Base-by-base conservation (phyloP, 2,329 filamentous ascomycete species). In the Cucurbitaria berberidis region DNA sequence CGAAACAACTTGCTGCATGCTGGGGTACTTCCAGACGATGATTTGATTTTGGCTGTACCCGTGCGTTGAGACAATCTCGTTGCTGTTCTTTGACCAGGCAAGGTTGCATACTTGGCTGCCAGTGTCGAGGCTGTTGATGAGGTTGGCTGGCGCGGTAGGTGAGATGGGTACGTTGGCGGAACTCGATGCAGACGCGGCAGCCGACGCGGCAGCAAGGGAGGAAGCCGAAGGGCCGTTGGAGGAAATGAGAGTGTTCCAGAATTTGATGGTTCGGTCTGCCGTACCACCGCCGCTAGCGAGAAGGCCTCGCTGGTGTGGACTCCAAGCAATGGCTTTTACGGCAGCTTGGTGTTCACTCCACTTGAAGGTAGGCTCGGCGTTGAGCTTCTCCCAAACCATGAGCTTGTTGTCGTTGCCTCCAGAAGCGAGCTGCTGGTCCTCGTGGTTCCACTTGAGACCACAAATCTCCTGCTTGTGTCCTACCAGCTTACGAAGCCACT, bases 391-490 rank as follows among this genome's bases (percentile, higher is more conserved):
- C 95, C 95, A 99, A 21, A 99, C 92, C 85, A 98, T 95, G 40
- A 99, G 82, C 74, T 98, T 98, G 79, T 99, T 99, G 79, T 99
- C 95, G 75, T 99, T 99, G 5, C 95, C 95, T 44, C 95, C 95
- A 49, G 91, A 96, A 11, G 95, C 95, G 22, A 99, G 83, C 74
- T 99, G 95, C 5, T 92, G 90, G 67, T 97, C 93, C 64, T 98
- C 93, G 51, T 90, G 90, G 68, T 99, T 99, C 95, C 95, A 99
- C 67, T 93, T 93, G 45, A 99, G 79, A 8, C 95, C 95, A 72
- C 95, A 99, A 11, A 99, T 91, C 77, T 99, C 95, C 77, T 99
- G 95, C 75, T 98, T 99, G 76, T 99, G 95, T 7, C 95, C 95
- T 7, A 91, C 87, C 3, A 99, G 82, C 68, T 92, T 93, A 52